Evolutionary conservation across 768 basidiomycete species (phyloP), one percentile per base, ranked within the genome.

Genomic region (Clitopilus passeckerianus): DNA sequence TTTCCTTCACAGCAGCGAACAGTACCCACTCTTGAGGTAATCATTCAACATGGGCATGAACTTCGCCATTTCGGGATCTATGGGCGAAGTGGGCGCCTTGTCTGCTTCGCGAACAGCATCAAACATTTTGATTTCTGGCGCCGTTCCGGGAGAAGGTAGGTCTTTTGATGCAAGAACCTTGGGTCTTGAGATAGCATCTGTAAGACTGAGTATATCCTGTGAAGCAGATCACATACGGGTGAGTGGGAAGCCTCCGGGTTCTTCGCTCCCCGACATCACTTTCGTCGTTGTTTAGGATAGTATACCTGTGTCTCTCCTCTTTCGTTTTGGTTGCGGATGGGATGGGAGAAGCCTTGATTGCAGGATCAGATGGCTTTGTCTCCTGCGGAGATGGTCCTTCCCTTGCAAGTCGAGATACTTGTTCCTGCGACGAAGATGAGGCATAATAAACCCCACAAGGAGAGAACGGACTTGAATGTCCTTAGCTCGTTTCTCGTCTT

Each of bases 11-110:
- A 56, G 9, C 6, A 57, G 23, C 53, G 24, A 34, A 53, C 3
- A 60, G 8, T 37, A 70, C 83, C 44, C 61, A 90, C 91, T 62
- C 61, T 72, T 86, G 56, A 86, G 77, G 70, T 92, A 93, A 61
- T 90, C 88, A 59, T 84, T 81, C n/a, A 93, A 72, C 77, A 93
- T 77, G 0, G 90, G 86, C 50, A 90, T 60, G 66, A 93, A 91
- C 57, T 89, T 90, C 57, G 86, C 90, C 76, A 92, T 83, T 64
- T 91, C 89, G 5, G 76, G 66, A 63, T 86, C 87, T 5, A 76
- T 59, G 10, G 72, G 70, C 1, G 71, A 57, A 5, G 65, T 46
- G 18, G 68, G 43, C 7, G 65, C 18, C 34, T 70, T 70, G 43
- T 72, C 70, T 9, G 72, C 63, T 37, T 80, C 72, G 2, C 74